Evolutionary conservation across 768 basidiomycete species (phyloP).

Genomic region (Leccinum subtestaceum): DNA sequence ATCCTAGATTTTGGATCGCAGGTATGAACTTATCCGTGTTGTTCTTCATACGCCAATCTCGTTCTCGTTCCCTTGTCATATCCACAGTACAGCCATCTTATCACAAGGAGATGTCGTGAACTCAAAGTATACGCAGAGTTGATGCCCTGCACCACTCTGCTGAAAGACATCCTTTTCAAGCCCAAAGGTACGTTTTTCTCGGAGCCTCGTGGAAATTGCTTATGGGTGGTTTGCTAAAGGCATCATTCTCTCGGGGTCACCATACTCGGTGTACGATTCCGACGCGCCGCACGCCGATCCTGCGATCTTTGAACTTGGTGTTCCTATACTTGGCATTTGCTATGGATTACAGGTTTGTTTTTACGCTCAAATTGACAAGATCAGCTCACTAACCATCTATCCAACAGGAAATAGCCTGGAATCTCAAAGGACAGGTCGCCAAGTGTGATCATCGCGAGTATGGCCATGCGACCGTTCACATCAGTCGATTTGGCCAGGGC

Average conservation of each 20-base stretch:
- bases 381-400: not conserved
- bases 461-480: constrained; percentile 81
- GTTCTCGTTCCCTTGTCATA: not conserved
- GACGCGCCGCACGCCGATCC: constrained; percentile 95
- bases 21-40: constrained; percentile 44
- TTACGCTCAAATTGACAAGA: not conserved
- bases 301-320: constrained; percentile 79
- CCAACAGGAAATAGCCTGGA: constrained; percentile 87
- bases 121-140: constrained; percentile 97
- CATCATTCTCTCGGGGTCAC: constrained; percentile 95
- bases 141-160: constrained; percentile 91
- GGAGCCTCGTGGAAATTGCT: not conserved
- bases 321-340: constrained; percentile 95
- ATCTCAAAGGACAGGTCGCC: constrained; percentile 77
- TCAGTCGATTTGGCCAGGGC: constrained; percentile 58
- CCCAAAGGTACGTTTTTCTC: constrained; percentile 69
- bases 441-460: constrained; percentile 93
- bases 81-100: constrained; percentile 89
- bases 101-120: constrained; percentile 96
- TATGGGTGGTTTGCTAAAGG: constrained; percentile 41
- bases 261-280: constrained; percentile 94
- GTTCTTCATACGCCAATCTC: constrained; percentile 9
- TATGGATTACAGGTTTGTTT: constrained; percentile 85
- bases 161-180: constrained; percentile 85
- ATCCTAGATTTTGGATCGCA: constrained; percentile 98